Evolutionary conservation across 306 rosid species (phyloP), one percentile per base, ranked within the genome.

Genomic region (Vigna radiata): DNA sequence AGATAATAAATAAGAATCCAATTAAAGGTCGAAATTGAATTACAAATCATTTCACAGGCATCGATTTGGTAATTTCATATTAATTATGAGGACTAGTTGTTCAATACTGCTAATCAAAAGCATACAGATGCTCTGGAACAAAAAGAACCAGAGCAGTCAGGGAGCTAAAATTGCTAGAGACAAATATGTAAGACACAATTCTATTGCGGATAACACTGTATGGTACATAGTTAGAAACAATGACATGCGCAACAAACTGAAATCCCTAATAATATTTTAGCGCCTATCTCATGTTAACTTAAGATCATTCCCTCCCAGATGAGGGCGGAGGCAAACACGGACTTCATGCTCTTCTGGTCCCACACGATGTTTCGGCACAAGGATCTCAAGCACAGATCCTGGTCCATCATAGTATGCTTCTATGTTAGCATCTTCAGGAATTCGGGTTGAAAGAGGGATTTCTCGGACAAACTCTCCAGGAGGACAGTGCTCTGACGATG

Each of bases 281-380:
- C 66, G 76, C 82, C 80, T 76, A 79, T 73, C 82, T 94, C 79
- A 91, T 70, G 88, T 87, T 74, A 88, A 90, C 92, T 85, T 87
- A 59, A 91, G 93, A 84, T 88, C 97, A 75, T 88, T 88, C 64
- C 92, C 97, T 52, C 89, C 96, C 12, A 90, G 92, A 79, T 90
- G 92, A 75, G 98, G 94, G 77, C 94, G 94, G 12, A 91, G 93
- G 90, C 97, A 94, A 46, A 94, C 96, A 6, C 91, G 97, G 77
- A 94, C 97, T 87, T 94, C 97, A 63, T 94, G 98, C 82, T 94
- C 98, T 85, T 90, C 97, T 5, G 94, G 90, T 54, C 96, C 94
- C 0, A 73, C 88, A 0, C 87, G 93, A 62, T 85, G 97, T 77
- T 91, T 94, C 48, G 97, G 98, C 69, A 91, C 98, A 93, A 91